phyloP scores from a whole-genome alignment of 2,329 filamentous ascomycete genomes.

The Bimuria novae-zelandiae region DNA sequence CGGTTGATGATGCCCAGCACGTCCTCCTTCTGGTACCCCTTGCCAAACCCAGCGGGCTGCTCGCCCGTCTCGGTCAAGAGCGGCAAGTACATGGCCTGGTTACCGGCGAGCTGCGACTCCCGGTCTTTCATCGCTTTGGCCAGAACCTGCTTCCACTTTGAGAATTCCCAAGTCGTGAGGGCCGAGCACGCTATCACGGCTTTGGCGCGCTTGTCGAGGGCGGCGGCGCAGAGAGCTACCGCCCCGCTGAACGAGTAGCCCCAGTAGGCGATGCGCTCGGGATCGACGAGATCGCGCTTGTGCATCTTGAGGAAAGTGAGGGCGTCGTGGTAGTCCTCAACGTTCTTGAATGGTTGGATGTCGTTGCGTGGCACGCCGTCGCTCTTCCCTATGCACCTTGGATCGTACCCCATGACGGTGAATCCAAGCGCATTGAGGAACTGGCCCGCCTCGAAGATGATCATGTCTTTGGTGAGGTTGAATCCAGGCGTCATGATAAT shows the following conservation, averaged over 20 bases:
- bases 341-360: conserved; percentile 41
- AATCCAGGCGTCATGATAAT: background rate
- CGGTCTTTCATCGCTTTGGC: conserved; percentile 11
- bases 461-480: background rate
- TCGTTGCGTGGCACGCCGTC: conserved; percentile 48
- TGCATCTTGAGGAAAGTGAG: conserved; percentile 40
- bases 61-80: conserved; percentile 11
- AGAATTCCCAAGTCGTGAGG: conserved; percentile 7
- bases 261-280: conserved; percentile 42
- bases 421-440: background rate
- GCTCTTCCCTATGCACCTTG: conserved; percentile 43
- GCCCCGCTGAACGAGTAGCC: conserved; percentile 41
- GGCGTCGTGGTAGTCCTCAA: conserved; percentile 44
- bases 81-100: conserved; percentile 6
- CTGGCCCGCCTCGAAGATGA: background rate
- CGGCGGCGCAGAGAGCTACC: conserved; percentile 32
- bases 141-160: conserved; percentile 10
- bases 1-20: conserved; percentile 6
- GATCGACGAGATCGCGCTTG: conserved; percentile 22
- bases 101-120: conserved; percentile 9
- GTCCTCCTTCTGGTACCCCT: conserved; percentile 4
- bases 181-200: conserved; percentile 27
- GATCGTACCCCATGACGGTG: conserved; percentile 45
- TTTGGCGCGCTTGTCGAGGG: conserved; percentile 38
- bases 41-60: conserved; percentile 9